Evolutionary conservation across 805 yeast species (phyloP), one percentile per base, ranked within the genome.

Genomic region (Wickerhamomyces subpelliculosus): DNA sequence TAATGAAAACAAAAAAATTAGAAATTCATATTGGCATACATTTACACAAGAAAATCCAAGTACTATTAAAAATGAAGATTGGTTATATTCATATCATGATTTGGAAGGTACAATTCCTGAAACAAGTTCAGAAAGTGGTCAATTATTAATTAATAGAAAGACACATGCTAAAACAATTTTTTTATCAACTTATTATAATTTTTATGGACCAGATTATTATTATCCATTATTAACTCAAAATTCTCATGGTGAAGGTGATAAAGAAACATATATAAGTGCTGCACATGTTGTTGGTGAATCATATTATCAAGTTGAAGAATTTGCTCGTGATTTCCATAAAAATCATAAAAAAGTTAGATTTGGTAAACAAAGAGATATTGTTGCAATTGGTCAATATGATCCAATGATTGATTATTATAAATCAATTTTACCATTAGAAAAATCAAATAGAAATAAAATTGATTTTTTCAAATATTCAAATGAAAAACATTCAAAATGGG

Each of bases 201-300:
- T 75, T 6, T 60, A 57, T 52, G 84, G 84, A 0, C 83, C 83
- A 0, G 54, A 68, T 10, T 73, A 64, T 54, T 78, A 71, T 51
- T 78, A 78, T 49, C 83, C 82, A 12, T 57, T 78, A 35, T 62
- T 78, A 46, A 69, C 81, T 0, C 84, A 78, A 51, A 81, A 81
- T 4, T 65, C 75, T 19, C 79, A 80, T 1, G 83, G 83, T 8
- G 78, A 77, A 56, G 82, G 83, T 28, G 84, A 78, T 48, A 78
- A 78, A 46, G 84, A 78, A 47, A 75, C 84, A 0, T 77, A 76
- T 46, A 69, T 73, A 27, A 71, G 77, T 4, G 82, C 82, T 0
- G 77, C 82, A 3, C 65, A 68, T 34, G 79, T 61, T 0, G 49
- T 72, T 51, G 44, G 54, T 0, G 58, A 64, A 33, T 65, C 69